phyloP scores from a whole-genome alignment of 2,329 filamentous ascomycete species.

The Penicillium sp. region DNA sequence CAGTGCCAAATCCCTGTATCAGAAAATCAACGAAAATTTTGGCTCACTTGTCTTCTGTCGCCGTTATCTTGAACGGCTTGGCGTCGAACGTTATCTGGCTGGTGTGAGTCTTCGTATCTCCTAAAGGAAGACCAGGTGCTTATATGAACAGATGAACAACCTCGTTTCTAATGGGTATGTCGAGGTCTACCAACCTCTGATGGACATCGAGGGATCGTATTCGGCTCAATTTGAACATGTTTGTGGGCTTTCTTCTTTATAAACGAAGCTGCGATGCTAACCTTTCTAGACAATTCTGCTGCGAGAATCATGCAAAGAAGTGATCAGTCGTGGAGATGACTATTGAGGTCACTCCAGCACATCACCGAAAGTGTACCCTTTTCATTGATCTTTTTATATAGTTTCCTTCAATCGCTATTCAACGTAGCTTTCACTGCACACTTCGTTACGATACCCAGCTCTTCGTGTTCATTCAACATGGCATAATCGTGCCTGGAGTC shows the following conservation, averaged over 20 bases:
- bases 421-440: background rate
- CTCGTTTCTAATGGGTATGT: conserved; percentile 59
- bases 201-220: conserved; percentile 61
- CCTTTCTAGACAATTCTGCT: conserved; percentile 49
- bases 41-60: conserved; percentile 62
- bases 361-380: background rate
- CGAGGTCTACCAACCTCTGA: conserved; percentile 57
- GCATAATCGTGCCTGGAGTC: background rate
- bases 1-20: conserved; percentile 58
- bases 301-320: conserved; percentile 49
- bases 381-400: background rate
- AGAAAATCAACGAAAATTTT: conserved; percentile 62
- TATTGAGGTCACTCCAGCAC: conserved; percentile 39
- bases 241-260: conserved; percentile 14
- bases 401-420: background rate
- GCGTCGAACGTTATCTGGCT: conserved; percentile 58
- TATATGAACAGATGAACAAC: conserved; percentile 53
- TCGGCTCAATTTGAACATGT: conserved; percentile 65
- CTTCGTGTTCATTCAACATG: conserved; percentile 7
- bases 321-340: conserved; percentile 55
- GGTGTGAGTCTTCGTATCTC: conserved; percentile 46
- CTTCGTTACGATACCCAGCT: background rate
- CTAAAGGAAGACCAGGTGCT: background rate
- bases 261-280: conserved; percentile 14
- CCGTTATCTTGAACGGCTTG: conserved; percentile 64